Evolutionary conservation across 306 rosid genomes (phyloP).

Genomic region (Spatholobus suberectus): DNA sequence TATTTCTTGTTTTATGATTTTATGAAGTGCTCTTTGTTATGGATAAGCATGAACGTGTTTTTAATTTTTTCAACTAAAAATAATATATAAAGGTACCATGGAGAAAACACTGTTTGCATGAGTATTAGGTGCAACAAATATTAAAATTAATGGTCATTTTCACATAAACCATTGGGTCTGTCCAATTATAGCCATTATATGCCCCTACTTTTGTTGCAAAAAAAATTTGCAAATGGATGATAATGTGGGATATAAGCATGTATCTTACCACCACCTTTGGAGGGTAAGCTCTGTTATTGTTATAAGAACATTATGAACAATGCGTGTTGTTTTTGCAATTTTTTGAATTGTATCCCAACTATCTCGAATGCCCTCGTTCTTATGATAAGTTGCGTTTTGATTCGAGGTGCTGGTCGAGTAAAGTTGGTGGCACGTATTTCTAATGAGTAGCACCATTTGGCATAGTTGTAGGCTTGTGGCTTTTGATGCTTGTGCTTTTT

Average conservation of each 20-base stretch:
- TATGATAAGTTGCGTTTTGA: no score
- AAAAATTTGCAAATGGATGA: conserved; percentile 16
- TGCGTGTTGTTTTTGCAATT: no score
- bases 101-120: not conserved
- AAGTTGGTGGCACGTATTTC: no score
- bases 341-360: no score
- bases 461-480: no score
- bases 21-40: conserved; percentile 14
- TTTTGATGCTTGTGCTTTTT: no score
- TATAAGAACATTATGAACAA: no score
- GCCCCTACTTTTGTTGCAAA: not conserved
- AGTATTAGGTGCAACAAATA: not conserved
- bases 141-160: not conserved
- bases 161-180: not conserved
- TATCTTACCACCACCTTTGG: not conserved
- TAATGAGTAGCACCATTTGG: no score
- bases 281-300: no score
- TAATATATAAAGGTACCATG: not conserved
- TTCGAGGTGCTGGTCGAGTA: no score
- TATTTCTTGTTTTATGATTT: not conserved
- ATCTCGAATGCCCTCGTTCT: no score
- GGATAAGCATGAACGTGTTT: not conserved
- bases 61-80: not conserved
- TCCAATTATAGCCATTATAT: not conserved
- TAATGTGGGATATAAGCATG: not conserved